Percentiles rank a stretch among this genome's conserved stretches.
These are phyloP conservation scores for Solanum piurae DNA, from an alignment of 257 asterid genomes.

Conservation along the genomic window DNA sequence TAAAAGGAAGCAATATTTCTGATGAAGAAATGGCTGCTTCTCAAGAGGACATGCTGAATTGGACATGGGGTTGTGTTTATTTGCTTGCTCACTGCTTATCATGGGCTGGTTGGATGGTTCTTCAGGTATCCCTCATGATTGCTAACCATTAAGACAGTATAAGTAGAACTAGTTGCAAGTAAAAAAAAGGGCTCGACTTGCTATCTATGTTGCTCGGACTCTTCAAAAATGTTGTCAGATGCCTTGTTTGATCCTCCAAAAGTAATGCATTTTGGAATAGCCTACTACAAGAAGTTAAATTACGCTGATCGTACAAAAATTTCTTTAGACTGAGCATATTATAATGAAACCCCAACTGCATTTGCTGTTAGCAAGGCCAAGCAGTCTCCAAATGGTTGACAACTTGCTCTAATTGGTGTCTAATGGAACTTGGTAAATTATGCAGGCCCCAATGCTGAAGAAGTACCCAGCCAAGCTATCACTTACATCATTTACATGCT, in stretches of 20 bases:
- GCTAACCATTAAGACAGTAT: neutral
- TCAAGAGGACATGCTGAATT: slow-evolving; percentile 29
- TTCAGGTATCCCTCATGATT: slow-evolving; percentile 35
- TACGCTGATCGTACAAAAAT: neutral
- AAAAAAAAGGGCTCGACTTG: neutral
- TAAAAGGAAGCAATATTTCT: slow-evolving; percentile 12
- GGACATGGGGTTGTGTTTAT: slow-evolving; percentile 81
- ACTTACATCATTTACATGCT: slow-evolving; percentile 72
- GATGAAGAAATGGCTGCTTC: slow-evolving; percentile 9
- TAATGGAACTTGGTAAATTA: neutral
- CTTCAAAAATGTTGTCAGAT: neutral
- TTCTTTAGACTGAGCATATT: neutral
- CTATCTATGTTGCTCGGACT: neutral
- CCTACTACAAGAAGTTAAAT: neutral
- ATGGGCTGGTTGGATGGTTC: slow-evolving; percentile 95
- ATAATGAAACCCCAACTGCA: neutral
- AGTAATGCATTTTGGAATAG: neutral
- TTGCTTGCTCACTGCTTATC: slow-evolving; percentile 74
- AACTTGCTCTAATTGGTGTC: neutral
- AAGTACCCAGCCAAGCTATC: slow-evolving; percentile 88
- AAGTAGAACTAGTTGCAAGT: neutral
- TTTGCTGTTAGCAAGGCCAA: neutral
- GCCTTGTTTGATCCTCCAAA: neutral
- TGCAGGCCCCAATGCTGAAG: slow-evolving; percentile 78
- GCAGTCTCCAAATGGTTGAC: neutral